A percentile compares a stretch with the other conserved stretches of the same genome.
These are phyloP conservation scores for Fusarium camptoceras DNA, from an alignment of 2,329 filamentous ascomycete species.

Conservation along the genomic window DNA sequence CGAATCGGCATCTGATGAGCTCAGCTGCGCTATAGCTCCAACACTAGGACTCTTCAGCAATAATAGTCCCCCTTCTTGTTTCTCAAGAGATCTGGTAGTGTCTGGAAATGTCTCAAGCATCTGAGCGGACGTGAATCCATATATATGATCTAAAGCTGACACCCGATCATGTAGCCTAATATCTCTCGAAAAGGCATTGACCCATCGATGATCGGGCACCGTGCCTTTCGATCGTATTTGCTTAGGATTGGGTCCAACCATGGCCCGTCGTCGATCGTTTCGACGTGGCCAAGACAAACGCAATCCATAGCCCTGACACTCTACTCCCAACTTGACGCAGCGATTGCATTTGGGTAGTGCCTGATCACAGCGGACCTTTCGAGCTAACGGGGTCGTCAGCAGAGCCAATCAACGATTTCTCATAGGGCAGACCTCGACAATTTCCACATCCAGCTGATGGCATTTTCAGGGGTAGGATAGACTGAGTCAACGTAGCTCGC, in stretches of 20 bases:
- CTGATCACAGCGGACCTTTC: constrained; percentile 39
- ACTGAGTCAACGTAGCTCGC: not conserved
- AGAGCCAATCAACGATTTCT: no score
- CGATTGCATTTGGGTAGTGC: constrained; percentile 18
- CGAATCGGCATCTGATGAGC: constrained; percentile 13
- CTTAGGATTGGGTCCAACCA: constrained; percentile 15
- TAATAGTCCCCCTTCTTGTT: fast-evolving
- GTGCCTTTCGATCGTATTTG: not conserved
- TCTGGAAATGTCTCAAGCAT: not conserved
- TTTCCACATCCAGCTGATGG: constrained; percentile 22
- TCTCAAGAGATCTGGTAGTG: fast-evolving
- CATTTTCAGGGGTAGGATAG: constrained; percentile 4
- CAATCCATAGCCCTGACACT: constrained; percentile 31
- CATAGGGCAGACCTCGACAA: constrained; percentile 18
- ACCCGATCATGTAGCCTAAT: constrained; percentile 25
- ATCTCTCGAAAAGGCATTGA: constrained; percentile 24
- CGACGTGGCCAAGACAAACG: constrained; percentile 35
- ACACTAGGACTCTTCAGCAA: not conserved
- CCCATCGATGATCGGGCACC: not conserved
- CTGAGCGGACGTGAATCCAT: not conserved
- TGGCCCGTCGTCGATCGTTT: constrained; percentile 13
- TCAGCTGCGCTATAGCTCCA: constrained; percentile 25
- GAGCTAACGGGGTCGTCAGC: constrained; percentile 15
- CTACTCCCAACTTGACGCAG: constrained; percentile 2
- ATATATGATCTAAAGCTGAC: not conserved